phyloP scores from a whole-genome alignment of 345 rosid species.

The Acer negundo region DNA sequence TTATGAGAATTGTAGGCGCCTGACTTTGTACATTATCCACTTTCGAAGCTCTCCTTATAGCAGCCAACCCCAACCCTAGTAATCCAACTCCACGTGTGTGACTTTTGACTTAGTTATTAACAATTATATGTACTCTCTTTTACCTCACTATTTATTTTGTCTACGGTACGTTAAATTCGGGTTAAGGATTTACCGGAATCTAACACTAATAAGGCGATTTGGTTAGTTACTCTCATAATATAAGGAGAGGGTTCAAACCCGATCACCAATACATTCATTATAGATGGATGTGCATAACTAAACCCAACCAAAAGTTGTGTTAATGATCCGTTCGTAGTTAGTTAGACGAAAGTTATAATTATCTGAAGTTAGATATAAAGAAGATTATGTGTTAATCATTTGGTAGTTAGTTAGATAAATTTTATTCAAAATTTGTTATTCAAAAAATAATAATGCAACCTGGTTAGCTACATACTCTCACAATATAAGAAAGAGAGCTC shows the following conservation, averaged over 20 bases:
- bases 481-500: no score
- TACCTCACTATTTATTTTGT: neutral
- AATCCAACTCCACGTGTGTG: neutral
- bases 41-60: neutral
- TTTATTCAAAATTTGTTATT: no score
- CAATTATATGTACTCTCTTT: no score
- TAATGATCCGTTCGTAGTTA: no score
- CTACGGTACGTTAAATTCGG: neutral
- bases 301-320: no score
- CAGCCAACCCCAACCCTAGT: neutral
- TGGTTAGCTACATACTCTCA: no score
- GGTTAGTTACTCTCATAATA: neutral
- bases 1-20: conserved; percentile 4
- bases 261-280: no score
- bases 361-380: no score
- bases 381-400: neutral
- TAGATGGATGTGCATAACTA: neutral
- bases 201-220: no score
- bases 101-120: neutral
- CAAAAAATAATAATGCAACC: no score
- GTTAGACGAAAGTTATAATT: no score
- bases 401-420: no score
- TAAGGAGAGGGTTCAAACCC: neutral
- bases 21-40: conserved; percentile 5
- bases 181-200: neutral